A percentile compares a stretch with the other conserved stretches of the same genome.
Conservation (phyloP, 2,329 filamentous ascomycete genomes). For the Byssothecium circinans region DNA sequence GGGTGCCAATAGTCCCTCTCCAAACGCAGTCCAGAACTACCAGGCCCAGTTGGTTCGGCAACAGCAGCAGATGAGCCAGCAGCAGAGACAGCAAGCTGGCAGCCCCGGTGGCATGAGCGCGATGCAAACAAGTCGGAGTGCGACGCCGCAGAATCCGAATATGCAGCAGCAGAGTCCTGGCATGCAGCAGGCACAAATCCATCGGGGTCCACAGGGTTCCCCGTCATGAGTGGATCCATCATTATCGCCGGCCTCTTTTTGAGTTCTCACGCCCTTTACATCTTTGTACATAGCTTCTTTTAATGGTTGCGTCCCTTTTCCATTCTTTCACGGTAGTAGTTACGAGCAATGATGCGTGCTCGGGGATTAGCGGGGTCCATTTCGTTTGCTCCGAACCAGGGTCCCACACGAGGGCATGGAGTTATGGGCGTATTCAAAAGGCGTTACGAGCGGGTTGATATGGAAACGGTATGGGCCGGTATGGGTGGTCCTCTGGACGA, state of each 20-base stretch:
- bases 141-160: slow-evolving; percentile 42
- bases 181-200: slow-evolving; percentile 36
- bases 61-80: slow-evolving; percentile 42
- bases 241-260: too few relatives aligned
- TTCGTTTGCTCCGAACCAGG: neutral
- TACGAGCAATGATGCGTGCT: too few relatives aligned
- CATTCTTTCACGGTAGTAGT: too few relatives aligned
- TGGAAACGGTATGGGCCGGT: too few relatives aligned
- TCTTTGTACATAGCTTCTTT: too few relatives aligned
- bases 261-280: too few relatives aligned
- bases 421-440: neutral
- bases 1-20: slow-evolving; percentile 30
- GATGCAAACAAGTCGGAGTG: slow-evolving; percentile 40
- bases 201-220: neutral
- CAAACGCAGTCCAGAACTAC: slow-evolving; percentile 40
- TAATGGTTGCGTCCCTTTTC: too few relatives aligned
- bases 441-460: neutral
- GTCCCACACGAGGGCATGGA: neutral
- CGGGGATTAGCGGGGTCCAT: neutral
- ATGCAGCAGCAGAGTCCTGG: slow-evolving; percentile 27
- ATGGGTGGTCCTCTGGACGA: too few relatives aligned
- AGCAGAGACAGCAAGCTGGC: slow-evolving; percentile 34
- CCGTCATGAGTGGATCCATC: too few relatives aligned
- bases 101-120: slow-evolving; percentile 37
- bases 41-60: slow-evolving; percentile 43